Evolutionary conservation across 1,139 yeast genomes (phyloP), one percentile per base, ranked within the genome.

Genomic region (Yamadazyma sp.): DNA sequence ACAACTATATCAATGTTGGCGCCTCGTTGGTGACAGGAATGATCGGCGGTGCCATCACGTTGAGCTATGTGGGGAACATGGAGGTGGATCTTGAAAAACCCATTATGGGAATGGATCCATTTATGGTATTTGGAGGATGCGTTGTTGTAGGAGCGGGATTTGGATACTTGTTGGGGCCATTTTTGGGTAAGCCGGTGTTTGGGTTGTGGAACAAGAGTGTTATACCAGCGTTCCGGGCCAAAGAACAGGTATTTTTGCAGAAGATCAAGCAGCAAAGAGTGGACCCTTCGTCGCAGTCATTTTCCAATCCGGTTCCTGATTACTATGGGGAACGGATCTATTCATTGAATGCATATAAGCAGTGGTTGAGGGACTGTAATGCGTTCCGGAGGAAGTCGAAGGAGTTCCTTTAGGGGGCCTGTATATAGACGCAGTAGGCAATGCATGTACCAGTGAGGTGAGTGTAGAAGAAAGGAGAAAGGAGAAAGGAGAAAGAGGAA

Each of bases 241-340:
- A 85, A 66, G 92, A 92, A 56, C 76, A 79, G 48, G 71, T 75
- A 32, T 92, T 90, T 52, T 71, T 90, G 57, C 74, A 77, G 46
- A 92, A 80, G 56, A 77, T 92, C 48, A 79, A 78, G 52, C 68
- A 70, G 43, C 85, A 88, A 62, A 75, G 98, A 52, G 97, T 90
- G 30, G 96, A 92, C 62, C 96, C 98, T 10, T 77, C 90, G n/a
- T 81, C 87, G 39, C 96, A 89, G 65, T 81, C 90, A 54, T 83
- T 88, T 63, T 79, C 92, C 44, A 92, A 92, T 63, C 98, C 97
- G 9, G 95, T 92, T 31, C 97, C 97, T 14, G 98, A 92, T 61
- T 94, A 89, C 65, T 92, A 92, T 57, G 98, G 98, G 24, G 98
- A 92, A 65, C 86, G 87, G 63, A 90, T 92, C 46, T 88, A 89